phyloP scores from a whole-genome alignment of 2,329 filamentous ascomycete species.

The Nakataea oryzae region DNA sequence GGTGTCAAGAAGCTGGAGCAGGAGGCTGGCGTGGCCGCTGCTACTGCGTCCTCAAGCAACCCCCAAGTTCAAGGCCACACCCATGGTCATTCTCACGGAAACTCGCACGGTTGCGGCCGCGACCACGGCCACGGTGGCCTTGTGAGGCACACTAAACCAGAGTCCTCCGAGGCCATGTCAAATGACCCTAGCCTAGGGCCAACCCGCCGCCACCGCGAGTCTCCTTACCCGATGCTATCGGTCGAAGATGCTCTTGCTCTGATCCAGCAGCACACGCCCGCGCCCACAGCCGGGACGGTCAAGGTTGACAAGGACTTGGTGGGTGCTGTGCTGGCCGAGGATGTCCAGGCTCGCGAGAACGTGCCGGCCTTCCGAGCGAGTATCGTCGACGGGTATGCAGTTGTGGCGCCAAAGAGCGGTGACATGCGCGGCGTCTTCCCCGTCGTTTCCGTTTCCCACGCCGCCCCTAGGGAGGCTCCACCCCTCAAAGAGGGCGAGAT shows the following conservation, averaged over 20 bases:
- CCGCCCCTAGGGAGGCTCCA: conserved; percentile 58
- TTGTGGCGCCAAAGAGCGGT: conserved; percentile 54
- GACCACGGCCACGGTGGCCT: conserved; percentile 50
- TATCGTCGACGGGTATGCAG: conserved; percentile 93
- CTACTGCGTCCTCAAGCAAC: conserved; percentile 30
- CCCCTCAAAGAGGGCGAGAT: conserved; percentile 64
- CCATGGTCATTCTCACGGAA: conserved; percentile 44
- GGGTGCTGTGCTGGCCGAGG: conserved; percentile 71
- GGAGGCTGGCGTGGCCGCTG: conserved; percentile 57
- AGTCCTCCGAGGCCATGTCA: conserved; percentile 35
- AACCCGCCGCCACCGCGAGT: conserved; percentile 68
- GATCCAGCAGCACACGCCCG: conserved; percentile 64
- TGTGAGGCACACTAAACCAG: conserved; percentile 60
- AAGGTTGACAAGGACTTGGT: conserved; percentile 58
- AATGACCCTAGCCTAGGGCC: conserved; percentile 52
- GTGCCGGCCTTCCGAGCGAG: conserved; percentile 92
- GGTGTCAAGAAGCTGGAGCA: conserved; percentile 76
- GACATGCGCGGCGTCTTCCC: conserved; percentile 73
- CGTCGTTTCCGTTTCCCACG: conserved; percentile 79
- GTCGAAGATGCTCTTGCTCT: conserved; percentile 70
- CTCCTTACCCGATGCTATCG: conserved; percentile 84
- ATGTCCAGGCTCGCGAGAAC: conserved; percentile 68
- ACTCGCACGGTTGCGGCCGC: conserved; percentile 40
- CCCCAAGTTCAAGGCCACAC: conserved; percentile 42
- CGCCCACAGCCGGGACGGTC: conserved; percentile 41